phyloP scores from a whole-genome alignment of 2,329 filamentous ascomycete genomes.

The Penicillium polonicum region DNA sequence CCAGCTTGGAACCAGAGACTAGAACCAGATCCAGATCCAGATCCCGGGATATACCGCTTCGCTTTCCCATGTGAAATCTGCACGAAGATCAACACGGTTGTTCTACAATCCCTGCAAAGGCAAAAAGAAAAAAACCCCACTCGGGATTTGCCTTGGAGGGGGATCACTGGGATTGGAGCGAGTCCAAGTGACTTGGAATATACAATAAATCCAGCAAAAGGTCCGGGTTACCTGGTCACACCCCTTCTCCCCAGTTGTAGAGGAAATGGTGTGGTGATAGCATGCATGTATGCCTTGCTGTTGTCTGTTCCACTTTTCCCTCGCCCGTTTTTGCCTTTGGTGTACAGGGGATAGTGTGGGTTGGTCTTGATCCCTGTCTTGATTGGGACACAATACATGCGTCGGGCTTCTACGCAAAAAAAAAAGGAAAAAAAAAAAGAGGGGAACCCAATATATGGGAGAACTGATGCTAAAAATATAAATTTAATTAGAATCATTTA shows the following conservation, averaged over 20 bases:
- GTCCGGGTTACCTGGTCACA: background rate
- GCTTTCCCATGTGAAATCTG: background rate
- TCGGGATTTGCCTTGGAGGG: background rate
- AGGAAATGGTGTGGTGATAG: background rate
- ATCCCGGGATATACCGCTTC: background rate
- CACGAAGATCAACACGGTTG: background rate
- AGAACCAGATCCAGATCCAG: background rate
- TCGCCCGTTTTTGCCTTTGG: background rate
- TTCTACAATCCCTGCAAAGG: background rate
- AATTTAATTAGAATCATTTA: background rate
- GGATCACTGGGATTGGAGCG: background rate
- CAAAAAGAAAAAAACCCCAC: background rate
- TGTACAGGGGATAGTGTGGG: background rate
- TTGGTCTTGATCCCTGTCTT: constrained; percentile 5
- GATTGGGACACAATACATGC: constrained; percentile 12
- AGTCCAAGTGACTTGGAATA: background rate
- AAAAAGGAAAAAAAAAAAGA: background rate
- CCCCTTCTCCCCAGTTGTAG: background rate
- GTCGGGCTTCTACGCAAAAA: constrained; percentile 8
- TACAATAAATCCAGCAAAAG: background rate
- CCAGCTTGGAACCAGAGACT: background rate
- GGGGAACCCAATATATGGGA: constrained; percentile 1
- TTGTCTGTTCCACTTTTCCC: background rate
- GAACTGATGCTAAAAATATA: background rate
- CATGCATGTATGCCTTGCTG: constrained; percentile 4